Conservation (phyloP, 148 eudicot genomes). For the Rhododendron henanense region DNA sequence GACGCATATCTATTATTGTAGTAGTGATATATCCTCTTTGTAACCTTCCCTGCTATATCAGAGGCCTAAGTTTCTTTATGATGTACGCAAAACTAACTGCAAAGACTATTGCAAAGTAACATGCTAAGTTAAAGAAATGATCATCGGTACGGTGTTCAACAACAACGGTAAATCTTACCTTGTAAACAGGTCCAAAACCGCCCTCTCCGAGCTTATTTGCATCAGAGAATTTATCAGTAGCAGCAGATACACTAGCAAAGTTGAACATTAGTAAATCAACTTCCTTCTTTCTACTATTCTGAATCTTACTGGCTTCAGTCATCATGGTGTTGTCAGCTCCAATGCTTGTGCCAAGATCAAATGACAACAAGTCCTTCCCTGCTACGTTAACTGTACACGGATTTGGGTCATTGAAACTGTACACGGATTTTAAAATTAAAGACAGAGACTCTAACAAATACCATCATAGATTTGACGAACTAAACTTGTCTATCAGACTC, state of each 20-base stretch:
- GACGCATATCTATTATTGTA: too few species aligned
- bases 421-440: too few species aligned
- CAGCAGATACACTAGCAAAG: not conserved
- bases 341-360: not conserved
- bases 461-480: not conserved
- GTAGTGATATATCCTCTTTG: too few species aligned
- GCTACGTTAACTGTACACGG: not conserved
- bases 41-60: too few species aligned
- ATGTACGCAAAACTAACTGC: too few species aligned
- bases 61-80: too few species aligned
- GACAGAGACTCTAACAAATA: not conserved
- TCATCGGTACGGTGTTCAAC: too few species aligned
- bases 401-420: not conserved
- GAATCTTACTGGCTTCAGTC: not conserved
- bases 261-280: not conserved
- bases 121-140: not conserved
- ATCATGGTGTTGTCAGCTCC: not conserved
- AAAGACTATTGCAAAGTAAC: not conserved
- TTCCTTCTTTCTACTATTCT: not conserved
- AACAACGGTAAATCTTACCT: too few species aligned
- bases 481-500: not conserved
- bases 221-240: constrained; percentile 10
- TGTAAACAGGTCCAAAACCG: too few species aligned
- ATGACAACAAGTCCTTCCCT: not conserved
- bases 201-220: too few species aligned